phyloP scores from a whole-genome alignment of 2,329 filamentous ascomycete genomes.

The Xenoacremonium recifei region DNA sequence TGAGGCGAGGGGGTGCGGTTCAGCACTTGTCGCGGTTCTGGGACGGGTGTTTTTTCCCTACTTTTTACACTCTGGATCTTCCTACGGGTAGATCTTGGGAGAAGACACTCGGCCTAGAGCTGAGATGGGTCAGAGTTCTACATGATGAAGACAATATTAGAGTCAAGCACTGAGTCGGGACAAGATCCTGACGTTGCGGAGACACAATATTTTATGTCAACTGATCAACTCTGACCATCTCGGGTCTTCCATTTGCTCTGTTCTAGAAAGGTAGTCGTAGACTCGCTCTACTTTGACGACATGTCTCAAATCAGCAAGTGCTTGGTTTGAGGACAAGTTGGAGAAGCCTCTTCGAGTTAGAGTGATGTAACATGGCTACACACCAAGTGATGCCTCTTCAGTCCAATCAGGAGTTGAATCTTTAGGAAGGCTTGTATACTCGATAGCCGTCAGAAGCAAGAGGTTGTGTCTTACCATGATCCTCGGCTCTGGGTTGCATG shows the following conservation, averaged over 20 bases:
- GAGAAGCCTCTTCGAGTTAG: no score
- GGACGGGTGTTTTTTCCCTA: constrained; percentile 21
- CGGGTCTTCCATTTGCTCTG: constrained; percentile 2
- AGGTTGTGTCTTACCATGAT: no score
- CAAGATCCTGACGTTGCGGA: constrained; percentile 31
- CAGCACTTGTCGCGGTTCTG: constrained; percentile 17
- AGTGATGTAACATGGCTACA: no score
- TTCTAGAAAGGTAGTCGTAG: no score
- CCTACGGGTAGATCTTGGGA: constrained; percentile 36
- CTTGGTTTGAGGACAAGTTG: no score
- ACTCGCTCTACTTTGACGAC: no score
- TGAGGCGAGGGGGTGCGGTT: constrained; percentile 94
- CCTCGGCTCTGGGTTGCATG: no score
- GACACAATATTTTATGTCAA: constrained; percentile 28
- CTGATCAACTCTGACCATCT: constrained; percentile 29
- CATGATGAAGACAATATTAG: constrained; percentile 92
- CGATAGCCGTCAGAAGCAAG: no score
- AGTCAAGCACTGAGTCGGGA: constrained; percentile 93
- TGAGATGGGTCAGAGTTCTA: constrained; percentile 56
- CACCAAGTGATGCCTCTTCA: no score
- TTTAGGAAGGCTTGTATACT: no score
- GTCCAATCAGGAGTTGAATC: no score
- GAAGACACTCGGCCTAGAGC: constrained; percentile 8
- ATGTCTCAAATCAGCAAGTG: no score
- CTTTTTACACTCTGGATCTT: constrained; percentile 38